Conservation (phyloP, 116 monocot species). For the Iris pallida region DNA sequence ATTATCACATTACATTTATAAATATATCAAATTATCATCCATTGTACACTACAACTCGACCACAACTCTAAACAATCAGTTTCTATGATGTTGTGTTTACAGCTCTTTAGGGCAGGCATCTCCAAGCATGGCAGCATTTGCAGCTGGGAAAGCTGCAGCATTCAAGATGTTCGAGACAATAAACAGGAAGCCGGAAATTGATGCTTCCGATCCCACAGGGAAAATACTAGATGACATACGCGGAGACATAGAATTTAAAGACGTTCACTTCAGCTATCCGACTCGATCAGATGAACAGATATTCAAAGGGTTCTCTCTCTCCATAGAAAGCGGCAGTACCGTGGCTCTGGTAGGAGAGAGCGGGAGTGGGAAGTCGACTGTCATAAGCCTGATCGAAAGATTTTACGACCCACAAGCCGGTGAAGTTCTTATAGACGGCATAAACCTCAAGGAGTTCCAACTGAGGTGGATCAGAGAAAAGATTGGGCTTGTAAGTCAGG, state of each 20-base stretch:
- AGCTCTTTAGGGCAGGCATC: conserved; percentile 31
- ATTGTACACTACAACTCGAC: too few relatives aligned
- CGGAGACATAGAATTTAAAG: conserved; percentile 28
- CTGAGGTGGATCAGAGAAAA: conserved; percentile 19
- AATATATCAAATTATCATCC: too few relatives aligned
- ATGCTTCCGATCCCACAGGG: conserved; percentile 20
- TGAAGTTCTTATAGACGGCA: conserved; percentile 41
- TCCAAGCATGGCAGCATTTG: conserved; percentile 27
- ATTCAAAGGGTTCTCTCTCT: conserved; percentile 24
- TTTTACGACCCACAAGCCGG: conserved; percentile 63
- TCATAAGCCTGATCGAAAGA: conserved; percentile 36
- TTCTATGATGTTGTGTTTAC: neutral
- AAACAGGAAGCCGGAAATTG: conserved; percentile 26
- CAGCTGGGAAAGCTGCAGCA: conserved; percentile 31
- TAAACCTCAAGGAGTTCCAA: conserved; percentile 26
- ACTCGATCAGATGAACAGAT: conserved; percentile 22
- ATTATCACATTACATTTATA: too few relatives aligned
- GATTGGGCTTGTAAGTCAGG: conserved; percentile 20
- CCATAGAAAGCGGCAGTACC: conserved; percentile 24
- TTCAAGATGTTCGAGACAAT: conserved; percentile 32
- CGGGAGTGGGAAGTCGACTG: conserved; percentile 43
- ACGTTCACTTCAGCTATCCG: conserved; percentile 35
- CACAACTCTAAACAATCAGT: too few relatives aligned
- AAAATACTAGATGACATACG: conserved; percentile 17
- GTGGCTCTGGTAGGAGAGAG: conserved; percentile 38